Percentiles rank a stretch among this genome's conserved stretches.
Conservation (phyloP, 78 protist genomes). For the Mantamonas sphyraenae region DNA sequence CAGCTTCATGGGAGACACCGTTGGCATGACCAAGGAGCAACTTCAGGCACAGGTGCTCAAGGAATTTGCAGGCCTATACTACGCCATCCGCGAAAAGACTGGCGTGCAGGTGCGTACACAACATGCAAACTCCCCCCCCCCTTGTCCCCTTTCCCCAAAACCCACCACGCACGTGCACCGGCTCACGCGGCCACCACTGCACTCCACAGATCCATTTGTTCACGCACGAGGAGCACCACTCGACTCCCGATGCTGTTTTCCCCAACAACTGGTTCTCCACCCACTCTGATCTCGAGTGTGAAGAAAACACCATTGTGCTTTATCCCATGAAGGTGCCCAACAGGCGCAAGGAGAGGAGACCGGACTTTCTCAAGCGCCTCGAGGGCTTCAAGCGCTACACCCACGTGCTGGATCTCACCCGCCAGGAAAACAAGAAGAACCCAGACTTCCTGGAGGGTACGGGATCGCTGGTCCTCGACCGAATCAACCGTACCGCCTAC, state of each 20-base stretch:
- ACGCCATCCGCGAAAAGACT: background rate
- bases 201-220: background rate
- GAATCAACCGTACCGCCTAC: constrained; percentile 20
- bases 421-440: constrained; percentile 2
- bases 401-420: background rate
- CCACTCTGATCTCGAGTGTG: background rate
- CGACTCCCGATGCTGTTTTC: constrained; percentile 28
- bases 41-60: background rate
- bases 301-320: background rate
- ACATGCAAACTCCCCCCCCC: background rate
- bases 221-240: background rate
- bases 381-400: background rate
- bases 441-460: constrained; percentile 35
- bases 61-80: background rate
- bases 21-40: background rate
- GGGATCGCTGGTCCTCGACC: constrained; percentile 41
- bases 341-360: constrained; percentile 25
- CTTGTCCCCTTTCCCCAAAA: background rate
- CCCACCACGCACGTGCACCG: background rate
- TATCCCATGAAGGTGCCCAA: constrained; percentile 27
- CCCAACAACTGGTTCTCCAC: constrained; percentile 46
- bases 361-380: background rate
- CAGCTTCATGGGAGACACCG: constrained; percentile 1
- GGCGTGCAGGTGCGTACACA: background rate
- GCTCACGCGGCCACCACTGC: background rate